Evolutionary conservation across 768 basidiomycete species (phyloP).

Genomic region (Boletus tylopilopsis): DNA sequence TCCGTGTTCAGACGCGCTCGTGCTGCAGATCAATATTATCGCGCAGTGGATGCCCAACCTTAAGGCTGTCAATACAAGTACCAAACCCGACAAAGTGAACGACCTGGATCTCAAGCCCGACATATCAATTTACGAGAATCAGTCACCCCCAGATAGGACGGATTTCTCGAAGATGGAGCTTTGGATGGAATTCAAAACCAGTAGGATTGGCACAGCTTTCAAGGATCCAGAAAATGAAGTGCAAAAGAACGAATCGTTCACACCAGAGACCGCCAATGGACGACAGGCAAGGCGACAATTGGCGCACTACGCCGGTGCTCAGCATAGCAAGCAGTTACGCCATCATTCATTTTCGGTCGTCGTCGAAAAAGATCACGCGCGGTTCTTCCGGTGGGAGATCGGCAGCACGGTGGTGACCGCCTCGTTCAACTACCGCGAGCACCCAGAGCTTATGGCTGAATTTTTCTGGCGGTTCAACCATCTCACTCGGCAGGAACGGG

Average conservation of each 20-base stretch:
- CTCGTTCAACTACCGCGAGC: not conserved
- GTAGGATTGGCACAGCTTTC: not conserved
- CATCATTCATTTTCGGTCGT: slow-evolving; percentile 29
- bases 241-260: not conserved
- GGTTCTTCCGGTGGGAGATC: slow-evolving; percentile 35
- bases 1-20: too few species aligned
- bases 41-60: not conserved
- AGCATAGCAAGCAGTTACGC: slow-evolving; percentile 28
- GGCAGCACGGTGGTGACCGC: not conserved
- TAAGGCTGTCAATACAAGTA: not conserved
- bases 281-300: slow-evolving; percentile 17
- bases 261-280: not conserved
- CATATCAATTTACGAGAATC: not conserved
- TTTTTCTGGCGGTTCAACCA: not conserved
- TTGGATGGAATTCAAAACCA: slow-evolving; percentile 8
- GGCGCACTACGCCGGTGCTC: slow-evolving; percentile 21
- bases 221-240: not conserved
- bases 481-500: not conserved
- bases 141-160: not conserved
- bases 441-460: not conserved
- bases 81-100: not conserved
- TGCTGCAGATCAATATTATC: not conserved
- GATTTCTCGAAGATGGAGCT: slow-evolving; percentile 4
- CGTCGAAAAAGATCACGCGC: slow-evolving; percentile 21
- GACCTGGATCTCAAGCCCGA: not conserved